Evolutionary conservation across 1,284 basidiomycete genomes (phyloP).

Genomic region (Testicularia cyperi): DNA sequence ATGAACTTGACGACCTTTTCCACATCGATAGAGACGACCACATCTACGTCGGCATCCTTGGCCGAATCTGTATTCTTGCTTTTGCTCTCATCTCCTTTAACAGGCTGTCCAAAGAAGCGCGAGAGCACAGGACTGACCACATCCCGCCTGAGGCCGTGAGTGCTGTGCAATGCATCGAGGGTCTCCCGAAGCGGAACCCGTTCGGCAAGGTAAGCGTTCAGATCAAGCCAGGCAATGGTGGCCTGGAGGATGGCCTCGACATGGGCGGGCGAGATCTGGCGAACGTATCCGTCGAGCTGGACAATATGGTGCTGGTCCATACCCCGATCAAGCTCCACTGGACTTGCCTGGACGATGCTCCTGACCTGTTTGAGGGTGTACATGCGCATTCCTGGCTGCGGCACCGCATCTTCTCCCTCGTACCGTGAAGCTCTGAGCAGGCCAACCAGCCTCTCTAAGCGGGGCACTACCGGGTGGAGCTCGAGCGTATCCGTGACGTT

Average conservation of each 20-base stretch:
- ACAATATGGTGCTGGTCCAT: slow-evolving; percentile 38
- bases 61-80: too few relatives aligned
- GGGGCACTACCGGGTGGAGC: slow-evolving; percentile 43
- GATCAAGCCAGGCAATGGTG: slow-evolving; percentile 45
- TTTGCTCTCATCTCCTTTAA: too few relatives aligned
- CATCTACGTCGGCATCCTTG: too few relatives aligned
- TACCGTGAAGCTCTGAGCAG: slow-evolving; percentile 45
- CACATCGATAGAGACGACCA: slow-evolving; percentile 23
- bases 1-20: slow-evolving; percentile 32
- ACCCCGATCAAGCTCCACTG: slow-evolving; percentile 40
- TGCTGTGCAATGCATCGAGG: slow-evolving; percentile 20
- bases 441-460: slow-evolving; percentile 38
- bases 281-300: slow-evolving; percentile 43
- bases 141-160: slow-evolving; percentile 20
- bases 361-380: slow-evolving; percentile 51
- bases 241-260: slow-evolving; percentile 26
- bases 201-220: slow-evolving; percentile 41
- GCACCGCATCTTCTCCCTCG: slow-evolving; percentile 37
- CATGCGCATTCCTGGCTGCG: slow-evolving; percentile 7
- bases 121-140: slow-evolving; percentile 39
- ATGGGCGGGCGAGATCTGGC: slow-evolving; percentile 40
- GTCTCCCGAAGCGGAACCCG: slow-evolving; percentile 33
- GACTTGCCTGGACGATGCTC: slow-evolving; percentile 53
- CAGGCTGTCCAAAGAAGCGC: slow-evolving; percentile 42
- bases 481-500: slow-evolving; percentile 49